Evolutionary conservation across 768 basidiomycete species (phyloP).

Genomic region (Agrocybe chaxingu): DNA sequence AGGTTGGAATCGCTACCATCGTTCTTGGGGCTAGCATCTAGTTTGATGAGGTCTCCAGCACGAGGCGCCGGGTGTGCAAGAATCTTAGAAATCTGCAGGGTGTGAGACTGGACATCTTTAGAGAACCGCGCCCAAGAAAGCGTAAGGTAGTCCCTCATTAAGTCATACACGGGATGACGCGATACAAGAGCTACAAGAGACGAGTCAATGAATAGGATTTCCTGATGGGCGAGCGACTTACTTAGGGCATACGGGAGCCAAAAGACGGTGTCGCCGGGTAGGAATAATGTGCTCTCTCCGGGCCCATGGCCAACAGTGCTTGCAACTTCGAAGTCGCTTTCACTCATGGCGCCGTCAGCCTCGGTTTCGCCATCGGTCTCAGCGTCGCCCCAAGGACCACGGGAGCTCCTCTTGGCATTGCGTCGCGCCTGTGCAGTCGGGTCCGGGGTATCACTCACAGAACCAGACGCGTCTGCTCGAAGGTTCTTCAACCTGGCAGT

Average conservation of each 20-base stretch:
- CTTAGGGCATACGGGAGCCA: slow-evolving; percentile 94
- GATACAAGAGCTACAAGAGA: slow-evolving; percentile 72
- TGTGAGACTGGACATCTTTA: slow-evolving; percentile 91
- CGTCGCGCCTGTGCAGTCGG: slow-evolving; percentile 57
- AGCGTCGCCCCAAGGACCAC: slow-evolving; percentile 68
- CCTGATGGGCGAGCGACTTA: slow-evolving; percentile 34
- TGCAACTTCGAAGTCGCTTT: slow-evolving; percentile 83
- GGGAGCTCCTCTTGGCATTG: slow-evolving; percentile 52
- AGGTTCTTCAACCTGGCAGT: slow-evolving; percentile 65
- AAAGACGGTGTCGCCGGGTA: slow-evolving; percentile 87
- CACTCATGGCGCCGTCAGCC: slow-evolving; percentile 70
- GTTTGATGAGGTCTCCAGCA: slow-evolving; percentile 80
- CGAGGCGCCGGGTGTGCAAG: slow-evolving; percentile 85
- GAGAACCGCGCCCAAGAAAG: slow-evolving; percentile 93
- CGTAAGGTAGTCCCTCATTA: slow-evolving; percentile 95
- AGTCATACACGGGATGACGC: slow-evolving; percentile 89
- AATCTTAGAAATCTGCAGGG: slow-evolving; percentile 85
- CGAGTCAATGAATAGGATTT: slow-evolving; percentile 8
- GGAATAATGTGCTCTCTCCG: slow-evolving; percentile 84
- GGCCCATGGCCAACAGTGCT: slow-evolving; percentile 80
- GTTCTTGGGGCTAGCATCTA: slow-evolving; percentile 73
- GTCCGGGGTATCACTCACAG: slow-evolving; percentile 44
- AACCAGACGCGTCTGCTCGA: slow-evolving; percentile 50
- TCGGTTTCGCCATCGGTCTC: slow-evolving; percentile 83
- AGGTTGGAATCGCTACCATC: slow-evolving; percentile 52